A percentile compares a stretch with the other conserved stretches of the same genome.
Conservation (phyloP, 1,284 basidiomycete genomes). For the Cerioporus squamosus region DNA sequence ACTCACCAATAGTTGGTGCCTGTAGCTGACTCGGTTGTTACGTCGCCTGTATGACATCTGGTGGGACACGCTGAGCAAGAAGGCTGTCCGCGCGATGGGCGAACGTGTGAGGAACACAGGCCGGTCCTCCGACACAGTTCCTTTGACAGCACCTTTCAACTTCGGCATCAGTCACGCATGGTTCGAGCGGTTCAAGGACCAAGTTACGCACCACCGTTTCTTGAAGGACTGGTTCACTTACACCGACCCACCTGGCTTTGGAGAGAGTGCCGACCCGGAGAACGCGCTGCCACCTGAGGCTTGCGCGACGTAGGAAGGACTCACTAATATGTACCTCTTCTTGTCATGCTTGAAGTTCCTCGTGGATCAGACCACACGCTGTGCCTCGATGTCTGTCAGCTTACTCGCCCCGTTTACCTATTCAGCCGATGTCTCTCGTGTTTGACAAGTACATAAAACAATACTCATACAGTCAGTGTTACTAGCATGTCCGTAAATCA, state of each 20-base stretch:
- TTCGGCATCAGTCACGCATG: conserved; percentile 10
- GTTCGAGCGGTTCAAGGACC: conserved; percentile 4
- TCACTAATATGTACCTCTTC: too few species aligned
- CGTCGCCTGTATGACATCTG: not conserved
- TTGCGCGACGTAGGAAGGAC: too few species aligned
- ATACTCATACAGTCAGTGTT: too few species aligned
- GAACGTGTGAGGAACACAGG: not conserved
- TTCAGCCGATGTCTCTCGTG: too few species aligned
- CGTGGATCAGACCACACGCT: too few species aligned
- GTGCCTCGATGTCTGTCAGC: too few species aligned
- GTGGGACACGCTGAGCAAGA: not conserved
- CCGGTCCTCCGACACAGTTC: not conserved
- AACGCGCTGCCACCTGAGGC: not conserved
- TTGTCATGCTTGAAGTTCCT: too few species aligned
- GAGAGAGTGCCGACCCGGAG: not conserved
- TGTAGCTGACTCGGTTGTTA: not conserved
- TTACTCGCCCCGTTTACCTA: too few species aligned
- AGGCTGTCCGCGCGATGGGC: not conserved
- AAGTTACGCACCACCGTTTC: not conserved
- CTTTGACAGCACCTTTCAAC: conserved; percentile 1
- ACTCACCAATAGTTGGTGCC: not conserved
- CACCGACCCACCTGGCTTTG: conserved; percentile 6
- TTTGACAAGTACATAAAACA: too few species aligned
- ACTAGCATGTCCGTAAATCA: too few species aligned
- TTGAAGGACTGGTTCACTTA: conserved; percentile 4